Evolutionary conservation across 768 basidiomycete species (phyloP).

Genomic region (Lactifluus piperatus): DNA sequence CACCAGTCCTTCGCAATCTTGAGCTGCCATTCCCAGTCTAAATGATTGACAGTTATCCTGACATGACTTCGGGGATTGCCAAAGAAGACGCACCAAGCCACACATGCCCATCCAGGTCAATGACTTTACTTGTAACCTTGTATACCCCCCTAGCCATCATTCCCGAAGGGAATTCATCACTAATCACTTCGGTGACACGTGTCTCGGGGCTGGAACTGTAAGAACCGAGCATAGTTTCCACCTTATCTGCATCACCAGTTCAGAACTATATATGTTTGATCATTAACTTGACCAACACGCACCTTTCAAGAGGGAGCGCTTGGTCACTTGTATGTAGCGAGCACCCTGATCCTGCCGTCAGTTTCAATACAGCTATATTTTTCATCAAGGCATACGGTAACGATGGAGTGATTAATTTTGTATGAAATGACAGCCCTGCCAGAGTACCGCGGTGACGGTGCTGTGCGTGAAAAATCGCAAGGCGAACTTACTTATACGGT

Average conservation of each 20-base stretch:
- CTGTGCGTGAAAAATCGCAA: slow-evolving; percentile 1
- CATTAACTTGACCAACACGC: slow-evolving; percentile 12
- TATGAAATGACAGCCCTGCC: slow-evolving; percentile 70
- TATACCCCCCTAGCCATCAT: slow-evolving; percentile 78
- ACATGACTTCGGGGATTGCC: not conserved
- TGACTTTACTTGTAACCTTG: slow-evolving; percentile 67
- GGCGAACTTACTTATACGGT: slow-evolving; percentile 67
- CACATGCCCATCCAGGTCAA: slow-evolving; percentile 79
- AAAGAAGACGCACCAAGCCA: slow-evolving; percentile 54
- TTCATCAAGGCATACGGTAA: slow-evolving; percentile 44
- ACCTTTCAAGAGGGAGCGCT: slow-evolving; percentile 71
- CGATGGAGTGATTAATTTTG: slow-evolving; percentile 85
- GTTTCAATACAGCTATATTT: not conserved
- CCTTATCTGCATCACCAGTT: slow-evolving; percentile 46
- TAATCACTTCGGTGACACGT: slow-evolving; percentile 69
- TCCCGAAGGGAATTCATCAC: slow-evolving; percentile 63
- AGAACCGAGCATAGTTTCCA: slow-evolving; percentile 92
- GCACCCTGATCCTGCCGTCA: slow-evolving; percentile 44
- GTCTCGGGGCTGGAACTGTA: slow-evolving; percentile 71
- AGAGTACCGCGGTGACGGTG: slow-evolving; percentile 1
- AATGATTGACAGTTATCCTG: not conserved
- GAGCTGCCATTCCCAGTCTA: slow-evolving; percentile 86
- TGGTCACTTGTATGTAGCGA: slow-evolving; percentile 85
- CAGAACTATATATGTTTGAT: slow-evolving; percentile 3
- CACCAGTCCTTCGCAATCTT: slow-evolving; percentile 92